Conservation (phyloP, 2,329 filamentous ascomycete species). For the Myriosclerotinia scirpicola region DNA sequence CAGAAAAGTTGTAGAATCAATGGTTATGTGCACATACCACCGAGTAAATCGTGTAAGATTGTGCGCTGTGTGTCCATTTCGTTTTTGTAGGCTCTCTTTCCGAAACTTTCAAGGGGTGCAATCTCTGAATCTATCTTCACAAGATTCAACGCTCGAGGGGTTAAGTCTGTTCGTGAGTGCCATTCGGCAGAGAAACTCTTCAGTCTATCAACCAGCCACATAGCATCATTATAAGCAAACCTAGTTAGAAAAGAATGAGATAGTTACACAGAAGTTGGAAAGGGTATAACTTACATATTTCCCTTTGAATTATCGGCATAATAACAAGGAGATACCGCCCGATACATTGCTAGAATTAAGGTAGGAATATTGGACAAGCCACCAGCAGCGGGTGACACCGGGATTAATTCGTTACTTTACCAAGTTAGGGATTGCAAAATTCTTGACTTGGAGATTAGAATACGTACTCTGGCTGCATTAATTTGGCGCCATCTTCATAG, state of each 20-base stretch:
- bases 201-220: constrained; percentile 60
- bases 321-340: constrained; percentile 72
- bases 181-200: constrained; percentile 51
- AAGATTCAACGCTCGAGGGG: constrained; percentile 52
- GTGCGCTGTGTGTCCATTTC: constrained; percentile 63
- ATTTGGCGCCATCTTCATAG: constrained; percentile 58
- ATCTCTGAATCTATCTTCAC: constrained; percentile 61
- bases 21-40: constrained; percentile 43
- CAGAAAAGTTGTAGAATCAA: neutral
- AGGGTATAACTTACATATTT: constrained; percentile 56
- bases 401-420: constrained; percentile 48
- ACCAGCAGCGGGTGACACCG: constrained; percentile 65
- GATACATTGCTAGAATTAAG: constrained; percentile 73
- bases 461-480: constrained; percentile 53
- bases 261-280: neutral
- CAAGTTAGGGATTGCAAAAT: constrained; percentile 18
- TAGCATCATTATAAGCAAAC: constrained; percentile 67
- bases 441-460: neutral
- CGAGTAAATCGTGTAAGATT: constrained; percentile 60
- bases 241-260: constrained; percentile 41
- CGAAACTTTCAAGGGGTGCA: constrained; percentile 59
- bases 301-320: constrained; percentile 63
- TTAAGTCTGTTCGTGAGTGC: constrained; percentile 55
- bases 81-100: constrained; percentile 59
- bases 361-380: constrained; percentile 72